Conservation (phyloP, 2,329 filamentous ascomycete species). For the Aspergillus felis region DNA sequence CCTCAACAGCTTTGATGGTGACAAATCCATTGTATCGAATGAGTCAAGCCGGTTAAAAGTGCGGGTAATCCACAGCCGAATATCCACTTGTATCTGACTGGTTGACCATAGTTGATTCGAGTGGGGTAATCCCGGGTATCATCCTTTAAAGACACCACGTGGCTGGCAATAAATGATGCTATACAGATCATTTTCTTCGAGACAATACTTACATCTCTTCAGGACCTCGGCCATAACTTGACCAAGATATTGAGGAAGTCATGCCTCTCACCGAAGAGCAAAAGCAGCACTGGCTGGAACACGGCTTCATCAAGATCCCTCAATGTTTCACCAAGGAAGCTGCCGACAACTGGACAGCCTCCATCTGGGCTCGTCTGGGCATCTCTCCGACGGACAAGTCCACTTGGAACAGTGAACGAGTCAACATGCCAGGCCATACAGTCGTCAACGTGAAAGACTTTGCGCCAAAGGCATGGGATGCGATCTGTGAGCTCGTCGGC, state of each 20-base stretch:
- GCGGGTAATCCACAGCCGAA: background rate
- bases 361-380: conserved; percentile 62
- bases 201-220: background rate
- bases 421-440: conserved; percentile 62
- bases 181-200: background rate
- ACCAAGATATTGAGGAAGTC: background rate
- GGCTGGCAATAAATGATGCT: background rate
- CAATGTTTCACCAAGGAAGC: conserved; percentile 50
- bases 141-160: background rate
- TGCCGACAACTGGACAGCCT: conserved; percentile 45
- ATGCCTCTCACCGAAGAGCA: conserved; percentile 41
- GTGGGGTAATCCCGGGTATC: background rate
- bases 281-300: conserved; percentile 51
- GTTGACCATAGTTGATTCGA: background rate
- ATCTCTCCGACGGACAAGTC: conserved; percentile 61
- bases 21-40: background rate
- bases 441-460: conserved; percentile 52
- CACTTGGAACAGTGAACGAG: conserved; percentile 61
- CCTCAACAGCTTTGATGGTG: background rate
- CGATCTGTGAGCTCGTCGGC: conserved; percentile 63
- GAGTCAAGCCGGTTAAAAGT: background rate
- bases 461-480: conserved; percentile 63
- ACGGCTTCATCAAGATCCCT: conserved; percentile 54
- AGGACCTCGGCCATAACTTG: background rate
- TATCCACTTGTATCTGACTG: background rate